Evolutionary conservation across 1,284 basidiomycete genomes (phyloP), one percentile per base, ranked within the genome.

Genomic region (Fomitopsis betulina): DNA sequence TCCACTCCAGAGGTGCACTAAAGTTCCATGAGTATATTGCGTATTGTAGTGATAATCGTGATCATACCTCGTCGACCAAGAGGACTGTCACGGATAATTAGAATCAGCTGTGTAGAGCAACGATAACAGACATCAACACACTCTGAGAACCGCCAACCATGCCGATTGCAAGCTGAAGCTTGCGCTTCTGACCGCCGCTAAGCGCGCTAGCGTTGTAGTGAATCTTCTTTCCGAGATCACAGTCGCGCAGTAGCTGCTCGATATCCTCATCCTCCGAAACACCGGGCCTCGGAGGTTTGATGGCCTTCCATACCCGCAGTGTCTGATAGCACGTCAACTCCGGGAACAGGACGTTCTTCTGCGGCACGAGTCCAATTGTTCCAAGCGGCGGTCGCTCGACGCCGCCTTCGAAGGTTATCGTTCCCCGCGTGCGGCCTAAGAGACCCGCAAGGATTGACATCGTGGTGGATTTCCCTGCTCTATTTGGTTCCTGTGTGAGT

Each of bases 311-410:
- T 15, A 93, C 78, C 2, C 78, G 76, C 23, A 93, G 75, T 3
- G 89, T 92, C 70, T 93, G 85, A 55, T 83, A 75, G 66, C 88
- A 91, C 1, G 85, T 82, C 25, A 93, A 75, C 59, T 93, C 89
- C 1, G 88, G 83, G 72, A 91, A 91, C 1, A 93, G 76, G 1
- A 93, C 89, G 63, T 93, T 91, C 73, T 89, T 90, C 72, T 93
- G 91, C 0, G 88, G 87, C 0, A 92, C 90, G 55, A 93, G 85
- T 10, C 91, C 90, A 15, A 93, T 72, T 0, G 79, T 80, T 2
- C 88, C 87, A 0, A 80, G 81, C 1, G 82, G 76, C 1, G 85
- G 84, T 6, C 70, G 75, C 23, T 75, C 66, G 21, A 70, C 67
- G 0, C 80, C 80, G 35, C 83, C 85, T 62, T 83, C 84, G 65